Evolutionary conservation across 192 early-diverging fungal genomes (phyloP).

Genomic region (Coemansia sp.): DNA sequence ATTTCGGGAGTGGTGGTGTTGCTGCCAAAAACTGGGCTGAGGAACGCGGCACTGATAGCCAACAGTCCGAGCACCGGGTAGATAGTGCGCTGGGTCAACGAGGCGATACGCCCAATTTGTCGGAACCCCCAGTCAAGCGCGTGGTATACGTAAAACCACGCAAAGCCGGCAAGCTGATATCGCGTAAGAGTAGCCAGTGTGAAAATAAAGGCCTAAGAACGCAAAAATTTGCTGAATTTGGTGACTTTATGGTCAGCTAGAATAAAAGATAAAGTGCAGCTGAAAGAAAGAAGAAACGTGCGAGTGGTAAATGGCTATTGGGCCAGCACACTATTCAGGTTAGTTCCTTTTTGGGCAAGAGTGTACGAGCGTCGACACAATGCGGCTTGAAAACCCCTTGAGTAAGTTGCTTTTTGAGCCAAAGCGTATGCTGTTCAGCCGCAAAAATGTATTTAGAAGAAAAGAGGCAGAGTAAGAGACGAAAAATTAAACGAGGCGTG

Average conservation of each 20-base stretch:
- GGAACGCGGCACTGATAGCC: slow-evolving; percentile 5
- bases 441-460: background rate
- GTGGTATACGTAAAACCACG: slow-evolving; percentile 53
- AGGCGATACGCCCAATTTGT: slow-evolving; percentile 25
- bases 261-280: background rate
- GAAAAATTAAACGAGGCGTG: background rate
- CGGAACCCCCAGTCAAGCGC: slow-evolving; percentile 42
- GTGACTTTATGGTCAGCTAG: no score
- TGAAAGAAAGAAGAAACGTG: slow-evolving; percentile 9
- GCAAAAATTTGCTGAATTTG: no score
- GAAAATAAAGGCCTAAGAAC: background rate
- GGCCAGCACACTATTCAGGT: background rate
- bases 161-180: slow-evolving; percentile 42
- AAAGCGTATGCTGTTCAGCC: background rate
- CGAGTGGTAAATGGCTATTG: background rate
- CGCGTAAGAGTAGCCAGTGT: slow-evolving; percentile 38
- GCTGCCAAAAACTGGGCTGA: slow-evolving; percentile 10
- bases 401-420: background rate
- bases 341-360: background rate
- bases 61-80: slow-evolving; percentile 30
- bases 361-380: background rate
- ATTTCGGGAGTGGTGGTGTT: slow-evolving; percentile 7
- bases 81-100: slow-evolving; percentile 15
- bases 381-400: background rate
- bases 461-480: background rate